Base-by-base conservation (phyloP, 108 stramenopile genomes). In the Seminavis robusta region DNA sequence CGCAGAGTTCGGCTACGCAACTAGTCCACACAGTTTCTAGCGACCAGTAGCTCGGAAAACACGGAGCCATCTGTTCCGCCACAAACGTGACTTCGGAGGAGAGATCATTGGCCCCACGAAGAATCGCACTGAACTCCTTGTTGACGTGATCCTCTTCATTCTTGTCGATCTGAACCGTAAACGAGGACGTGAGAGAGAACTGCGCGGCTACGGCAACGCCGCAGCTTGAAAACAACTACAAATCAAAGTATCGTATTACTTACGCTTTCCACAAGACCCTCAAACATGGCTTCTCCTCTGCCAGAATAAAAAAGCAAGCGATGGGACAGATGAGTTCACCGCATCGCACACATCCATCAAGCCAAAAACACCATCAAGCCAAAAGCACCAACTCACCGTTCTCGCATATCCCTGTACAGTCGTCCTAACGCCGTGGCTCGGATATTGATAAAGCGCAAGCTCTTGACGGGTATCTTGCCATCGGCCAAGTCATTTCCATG, bases 11-110 rank as follows among this genome's bases (percentile, higher is more conserved):
- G 0, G 91, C 87, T 8, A 93, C 91, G 56, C 83, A 87, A 7
- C 86, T 85, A 47, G 67, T 77, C 91, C 91, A 93, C 26, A 93
- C 63, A 26, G 79, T 80, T 59, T 89, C 91, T 41, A 93, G 61
- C 8, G 74, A 72, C 91, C 91, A 93, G 43, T 86, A 73, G 15
- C 77, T 74, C n/a, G 91, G 84, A 57, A 93, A 93, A 69, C 91
- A 93, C 0, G 91, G 91, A 38, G 83, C 67, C 84, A 93, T 87
- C 57, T 87, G 87, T 40, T 82, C 69, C 56, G 87, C 81, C 30
- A 93, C 88, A 59, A 89, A 67, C 26, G 73, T 76, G 47, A 93
- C 87, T 67, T 93, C 86, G 16, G 81, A 73, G 4, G 86, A 84
- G 9, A 93, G 76, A 29, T 80, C 84, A 43, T 84, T 88, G 5